Percentiles rank a stretch among this genome's conserved stretches.
These are phyloP conservation scores for Westerdykella sp. DNA, from an alignment of 2,329 filamentous ascomycete species.

Conservation along the genomic window DNA sequence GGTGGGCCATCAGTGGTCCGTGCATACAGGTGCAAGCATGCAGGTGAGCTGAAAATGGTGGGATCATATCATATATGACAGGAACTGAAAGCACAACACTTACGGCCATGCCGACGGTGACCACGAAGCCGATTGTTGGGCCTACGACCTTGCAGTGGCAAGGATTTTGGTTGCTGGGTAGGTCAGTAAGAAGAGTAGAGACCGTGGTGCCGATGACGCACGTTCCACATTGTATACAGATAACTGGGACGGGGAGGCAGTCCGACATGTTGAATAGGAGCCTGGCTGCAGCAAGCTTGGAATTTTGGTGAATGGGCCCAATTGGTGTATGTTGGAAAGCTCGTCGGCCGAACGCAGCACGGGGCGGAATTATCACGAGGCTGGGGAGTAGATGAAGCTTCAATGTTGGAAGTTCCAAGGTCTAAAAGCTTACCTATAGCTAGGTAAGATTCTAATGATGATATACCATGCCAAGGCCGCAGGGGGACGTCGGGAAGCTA, in stretches of 20 bases:
- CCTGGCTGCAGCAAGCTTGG: too few relatives aligned
- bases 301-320: too few relatives aligned
- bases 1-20: constrained; percentile 6
- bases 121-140: constrained; percentile 48
- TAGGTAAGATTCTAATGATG: too few relatives aligned
- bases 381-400: too few relatives aligned
- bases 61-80: background rate
- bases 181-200: constrained; percentile 5
- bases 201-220: constrained; percentile 10
- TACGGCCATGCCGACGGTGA: constrained; percentile 47
- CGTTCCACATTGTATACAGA: constrained; percentile 52
- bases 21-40: background rate
- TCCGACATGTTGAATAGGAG: too few relatives aligned
- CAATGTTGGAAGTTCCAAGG: too few relatives aligned
- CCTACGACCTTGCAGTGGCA: constrained; percentile 54
- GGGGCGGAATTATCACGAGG: too few relatives aligned
- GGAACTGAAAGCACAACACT: constrained; percentile 16
- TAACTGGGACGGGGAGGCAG: constrained; percentile 42
- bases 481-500: too few relatives aligned
- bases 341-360: too few relatives aligned
- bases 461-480: too few relatives aligned
- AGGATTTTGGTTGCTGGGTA: constrained; percentile 49
- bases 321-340: too few relatives aligned
- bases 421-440: too few relatives aligned
- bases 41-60: background rate